Base-by-base conservation (phyloP, 2,329 filamentous ascomycete genomes). In the Colletotrichum somersetense region DNA sequence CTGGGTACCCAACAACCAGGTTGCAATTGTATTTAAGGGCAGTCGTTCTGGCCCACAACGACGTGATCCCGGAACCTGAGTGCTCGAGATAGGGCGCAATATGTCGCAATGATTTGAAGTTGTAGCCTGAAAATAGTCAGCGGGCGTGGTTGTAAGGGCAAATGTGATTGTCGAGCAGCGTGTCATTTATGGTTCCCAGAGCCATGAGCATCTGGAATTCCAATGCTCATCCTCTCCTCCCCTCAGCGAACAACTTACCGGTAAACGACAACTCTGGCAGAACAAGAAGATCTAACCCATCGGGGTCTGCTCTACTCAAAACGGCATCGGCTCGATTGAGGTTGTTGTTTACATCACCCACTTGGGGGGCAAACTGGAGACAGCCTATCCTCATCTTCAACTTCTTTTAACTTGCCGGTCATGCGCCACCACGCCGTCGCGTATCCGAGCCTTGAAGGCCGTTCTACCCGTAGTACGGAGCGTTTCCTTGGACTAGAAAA, bases 251-350 rank as follows among this genome's bases (percentile, higher is more conserved):
- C 14, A 16, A 46, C 83, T 75, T 81, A 93, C 91, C 91, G 69
- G 89, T 87, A 77, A 96, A 94, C 1, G 93, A 92, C 79, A 96
- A 83, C 78, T 96, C 93, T 0, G 93, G 93, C 0, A 96, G 82
- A 0, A 96, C 89, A 0, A 96, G 84, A 40, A 95, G 85, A 77
- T 94, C 92, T 1, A 95, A 58, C n/a, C 86, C 82, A 1, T 87
- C 81, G 0, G 85, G 81, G 7, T 85, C 81, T 0, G 88, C 86
- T 35, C 78, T 83, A 23, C 81, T 85, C 14, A 96, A 82, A 5
- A 95, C 85, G 0, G 85, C 81, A 74, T 95, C 90, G 73, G 93
- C 93, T 23, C 87, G 87, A 74, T 87, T 88, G 57, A 95, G 84
- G 75, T 96, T 96, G 73, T 92, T 89, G 76, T 92, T 83, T 44